Conservation (phyloP, 441 rosid species). For the Theobroma grandiflorum region DNA sequence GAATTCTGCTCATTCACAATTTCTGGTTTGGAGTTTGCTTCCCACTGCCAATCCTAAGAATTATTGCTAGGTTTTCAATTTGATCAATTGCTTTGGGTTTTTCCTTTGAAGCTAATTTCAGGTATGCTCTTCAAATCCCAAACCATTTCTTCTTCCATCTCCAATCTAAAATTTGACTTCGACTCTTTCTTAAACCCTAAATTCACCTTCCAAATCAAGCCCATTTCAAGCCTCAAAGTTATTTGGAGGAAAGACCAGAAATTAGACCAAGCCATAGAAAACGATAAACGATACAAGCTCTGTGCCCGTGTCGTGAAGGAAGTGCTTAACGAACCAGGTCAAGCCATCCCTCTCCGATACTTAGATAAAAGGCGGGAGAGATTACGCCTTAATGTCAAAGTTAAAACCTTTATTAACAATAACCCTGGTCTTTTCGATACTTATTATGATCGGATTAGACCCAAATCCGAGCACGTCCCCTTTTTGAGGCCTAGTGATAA, state of each 20-base stretch:
- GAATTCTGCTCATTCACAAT: not conserved
- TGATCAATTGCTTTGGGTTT: constrained; percentile 1
- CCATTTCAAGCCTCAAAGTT: constrained; percentile 77
- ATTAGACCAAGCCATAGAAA: constrained; percentile 74
- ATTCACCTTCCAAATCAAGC: constrained; percentile 26
- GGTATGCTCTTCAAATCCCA: constrained; percentile 46
- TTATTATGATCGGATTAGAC: constrained; percentile 69
- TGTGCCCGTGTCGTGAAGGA: constrained; percentile 75
- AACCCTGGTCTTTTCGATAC: constrained; percentile 65
- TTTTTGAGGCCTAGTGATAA: constrained; percentile 64
- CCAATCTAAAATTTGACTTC: not conserved
- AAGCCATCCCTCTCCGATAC: constrained; percentile 72
- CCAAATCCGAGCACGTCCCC: constrained; percentile 60
- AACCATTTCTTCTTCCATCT: constrained; percentile 17
- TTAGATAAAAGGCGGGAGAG: constrained; percentile 83
- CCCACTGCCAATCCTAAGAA: not conserved
- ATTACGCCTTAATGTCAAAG: constrained; percentile 57
- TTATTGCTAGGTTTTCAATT: not conserved
- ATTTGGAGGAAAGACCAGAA: constrained; percentile 73
- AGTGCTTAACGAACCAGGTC: constrained; percentile 81
- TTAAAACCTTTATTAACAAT: constrained; percentile 53
- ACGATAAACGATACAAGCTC: constrained; percentile 65
- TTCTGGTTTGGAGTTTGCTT: not conserved
- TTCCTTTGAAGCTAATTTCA: constrained; percentile 8
- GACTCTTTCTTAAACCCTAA: constrained; percentile 24